Evolutionary conservation across 2,329 filamentous ascomycete genomes (phyloP), one percentile per base, ranked within the genome.

Genomic region (Colletotrichum australisinense): DNA sequence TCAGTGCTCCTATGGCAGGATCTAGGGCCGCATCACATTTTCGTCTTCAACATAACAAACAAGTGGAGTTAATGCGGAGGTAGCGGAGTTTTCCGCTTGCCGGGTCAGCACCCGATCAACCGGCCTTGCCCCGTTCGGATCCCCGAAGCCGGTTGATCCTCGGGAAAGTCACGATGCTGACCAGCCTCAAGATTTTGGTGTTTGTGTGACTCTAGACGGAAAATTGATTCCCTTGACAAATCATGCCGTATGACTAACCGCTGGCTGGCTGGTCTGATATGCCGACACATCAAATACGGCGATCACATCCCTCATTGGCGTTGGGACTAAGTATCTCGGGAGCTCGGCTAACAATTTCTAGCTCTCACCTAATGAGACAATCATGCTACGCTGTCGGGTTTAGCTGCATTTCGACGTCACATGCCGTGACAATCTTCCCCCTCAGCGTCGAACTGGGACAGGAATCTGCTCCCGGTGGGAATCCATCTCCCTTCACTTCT

Each of bases 401-500:
- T 67, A 32, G 68, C 22, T 60, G 67, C 62, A 59, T 56, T n/a
- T 30, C 16, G n/a, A 24, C 53, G 35, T 69, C 69, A 69, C 69
- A 69, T 72, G 69, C 22, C 30, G 32, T 46, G 58, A 3, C 49
- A 49, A 19, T n/a, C 30, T 5, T 35, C 24, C n/a, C 28, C 46
- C 22, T 38, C 19, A 63, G 4, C 42, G 14, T 19, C 3, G 14
- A 35, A 2, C 1, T 12, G 11, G 56, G 28, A 60, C 26, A 63
- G 63, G 35, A 67, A 62, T 71, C 16, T 30, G 14, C 8, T 14
- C 26, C 38, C 56, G 32, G 57, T 59, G 28, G n/a, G 24, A 38
- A 49, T n/a, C 5, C 42, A 53, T 5, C 28, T 38, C 2, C 6
- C 14, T 14, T 14, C 9, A 26, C 8, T 3, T 6, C 8, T 38